A percentile compares a stretch with the other conserved stretches of the same genome.
Evolutionary conservation across 768 basidiomycete genomes (phyloP).

Genomic region (Chalciporus chontae): DNA sequence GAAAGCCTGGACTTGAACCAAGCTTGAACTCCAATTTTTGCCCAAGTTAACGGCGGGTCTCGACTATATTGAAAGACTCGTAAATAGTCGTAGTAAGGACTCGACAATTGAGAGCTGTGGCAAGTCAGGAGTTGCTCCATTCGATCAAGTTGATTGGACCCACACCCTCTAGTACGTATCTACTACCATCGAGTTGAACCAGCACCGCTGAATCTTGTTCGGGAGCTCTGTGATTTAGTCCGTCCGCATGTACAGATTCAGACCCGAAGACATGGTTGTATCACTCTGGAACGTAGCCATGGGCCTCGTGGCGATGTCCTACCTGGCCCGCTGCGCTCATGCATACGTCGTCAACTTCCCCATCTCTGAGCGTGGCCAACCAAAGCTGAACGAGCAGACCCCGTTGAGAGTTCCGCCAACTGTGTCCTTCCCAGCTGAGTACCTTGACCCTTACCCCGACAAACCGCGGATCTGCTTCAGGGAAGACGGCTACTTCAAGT

Average conservation of each 20-base stretch:
- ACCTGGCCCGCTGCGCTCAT: constrained; percentile 4
- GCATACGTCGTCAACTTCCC: constrained; percentile 13
- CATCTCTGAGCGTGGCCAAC: neutral
- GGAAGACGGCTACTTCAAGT: constrained; percentile 60
- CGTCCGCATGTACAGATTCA: neutral
- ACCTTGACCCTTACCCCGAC: constrained; percentile 40
- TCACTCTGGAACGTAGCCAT: neutral
- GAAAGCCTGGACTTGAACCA: too few relatives aligned
- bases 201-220: neutral
- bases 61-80: too few relatives aligned
- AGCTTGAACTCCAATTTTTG: too few relatives aligned
- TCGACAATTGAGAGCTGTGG: too few relatives aligned
- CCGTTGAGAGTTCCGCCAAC: neutral
- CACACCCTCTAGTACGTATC: too few relatives aligned
- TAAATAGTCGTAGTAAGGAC: too few relatives aligned
- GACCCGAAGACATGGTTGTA: neutral
- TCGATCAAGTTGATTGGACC: too few relatives aligned
- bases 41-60: too few relatives aligned
- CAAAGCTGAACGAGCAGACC: neutral
- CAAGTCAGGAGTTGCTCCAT: too few relatives aligned
- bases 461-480: constrained; percentile 55
- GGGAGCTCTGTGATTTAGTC: too few relatives aligned
- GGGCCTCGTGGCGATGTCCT: neutral
- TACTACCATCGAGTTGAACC: too few relatives aligned
- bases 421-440: neutral